Base-by-base conservation (phyloP, 176 grass and related monocot genomes). In the Cymbopogon citratus region DNA sequence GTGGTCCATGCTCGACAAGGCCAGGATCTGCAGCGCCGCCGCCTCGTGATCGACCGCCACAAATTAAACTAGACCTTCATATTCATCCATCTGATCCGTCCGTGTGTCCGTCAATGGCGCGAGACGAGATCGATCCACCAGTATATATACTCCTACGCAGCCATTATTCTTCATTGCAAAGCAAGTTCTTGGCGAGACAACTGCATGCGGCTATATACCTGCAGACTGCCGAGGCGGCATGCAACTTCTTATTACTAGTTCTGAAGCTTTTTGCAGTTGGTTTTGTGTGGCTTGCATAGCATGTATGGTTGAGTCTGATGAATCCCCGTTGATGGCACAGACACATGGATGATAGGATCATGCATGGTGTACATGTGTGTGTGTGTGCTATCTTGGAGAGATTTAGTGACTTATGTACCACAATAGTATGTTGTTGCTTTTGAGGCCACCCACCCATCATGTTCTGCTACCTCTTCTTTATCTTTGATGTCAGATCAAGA, bases 1-100 rank as follows among this genome's bases (percentile, higher is more conserved):
- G 92, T 92, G 92, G 92, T 90, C 87, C 54, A 95, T 95, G 76
- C 92, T 94, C 21, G 90, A 92, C 83, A 85, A 95, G 74, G 88
- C 92, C 38, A 87, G 73, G 77, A 67, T 84, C 4, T 28, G 49
- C n/a, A 88, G 80, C 63, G 41, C 63, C n/a, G 0, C 0, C 12
- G 2, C 57, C 74, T 88, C 91, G 36, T 91, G 83, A 87, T 70
- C 29, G 33, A n/a, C 29, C 71, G 3, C 0, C 31, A 33, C 31
- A 33, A 3, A n/a, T n/a, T n/a, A n/a, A 35, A 3, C 1, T 8
- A 40, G 1, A 56, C 1, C 46, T 39, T 13, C 7, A 4, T 35
- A 9, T 36, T 21, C 3, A 7, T 56, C 69, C 24, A 19, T 24
- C 29, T 24, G 26, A 44, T 66, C 76, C 63, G 41, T 51, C 44